These are phyloP conservation scores for Candida palmyrensis DNA, from an alignment of 805 yeast genomes.

Conservation along the genomic window DNA sequence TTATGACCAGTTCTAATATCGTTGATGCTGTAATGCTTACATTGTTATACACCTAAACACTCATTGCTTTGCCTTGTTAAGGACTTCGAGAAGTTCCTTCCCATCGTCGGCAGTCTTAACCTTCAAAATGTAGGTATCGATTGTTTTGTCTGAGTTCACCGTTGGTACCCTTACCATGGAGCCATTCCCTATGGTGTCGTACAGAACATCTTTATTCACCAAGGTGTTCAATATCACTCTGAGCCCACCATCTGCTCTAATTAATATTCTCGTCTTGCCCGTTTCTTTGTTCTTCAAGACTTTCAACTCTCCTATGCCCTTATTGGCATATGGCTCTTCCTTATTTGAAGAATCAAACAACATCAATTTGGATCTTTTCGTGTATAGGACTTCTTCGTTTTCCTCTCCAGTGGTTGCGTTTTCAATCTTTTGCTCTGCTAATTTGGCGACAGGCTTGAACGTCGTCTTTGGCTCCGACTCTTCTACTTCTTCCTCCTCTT, in stretches of 20 bases:
- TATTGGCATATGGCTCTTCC: conserved; percentile 46
- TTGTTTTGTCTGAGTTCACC: conserved; percentile 47
- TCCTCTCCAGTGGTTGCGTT: conserved; percentile 73
- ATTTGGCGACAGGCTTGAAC: conserved; percentile 31
- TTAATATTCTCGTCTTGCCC: conserved; percentile 61
- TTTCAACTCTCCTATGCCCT: conserved; percentile 82
- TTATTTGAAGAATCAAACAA: conserved; percentile 49
- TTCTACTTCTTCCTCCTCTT: conserved; percentile 2
- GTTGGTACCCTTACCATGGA: conserved; percentile 64
- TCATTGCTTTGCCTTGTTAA: conserved; percentile 22
- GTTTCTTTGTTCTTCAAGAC: conserved; percentile 58
- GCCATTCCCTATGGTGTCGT: conserved; percentile 60
- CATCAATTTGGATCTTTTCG: conserved; percentile 70
- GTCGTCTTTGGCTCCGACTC: conserved; percentile 24
- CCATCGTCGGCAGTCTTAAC: conserved; percentile 79
- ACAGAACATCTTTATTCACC: conserved; percentile 54
- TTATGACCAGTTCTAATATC: not conserved
- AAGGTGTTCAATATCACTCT: conserved; percentile 68
- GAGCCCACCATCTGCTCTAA: conserved; percentile 87
- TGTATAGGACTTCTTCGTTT: conserved; percentile 58
- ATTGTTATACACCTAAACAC: not conserved
- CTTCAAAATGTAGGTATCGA: conserved; percentile 65
- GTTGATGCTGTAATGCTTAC: not conserved
- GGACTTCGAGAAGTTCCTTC: conserved; percentile 36
- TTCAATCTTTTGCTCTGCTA: conserved; percentile 44